These are phyloP conservation scores for Achlya hypogyna DNA, from an alignment of 352 stramenopile genomes.

Conservation along the genomic window DNA sequence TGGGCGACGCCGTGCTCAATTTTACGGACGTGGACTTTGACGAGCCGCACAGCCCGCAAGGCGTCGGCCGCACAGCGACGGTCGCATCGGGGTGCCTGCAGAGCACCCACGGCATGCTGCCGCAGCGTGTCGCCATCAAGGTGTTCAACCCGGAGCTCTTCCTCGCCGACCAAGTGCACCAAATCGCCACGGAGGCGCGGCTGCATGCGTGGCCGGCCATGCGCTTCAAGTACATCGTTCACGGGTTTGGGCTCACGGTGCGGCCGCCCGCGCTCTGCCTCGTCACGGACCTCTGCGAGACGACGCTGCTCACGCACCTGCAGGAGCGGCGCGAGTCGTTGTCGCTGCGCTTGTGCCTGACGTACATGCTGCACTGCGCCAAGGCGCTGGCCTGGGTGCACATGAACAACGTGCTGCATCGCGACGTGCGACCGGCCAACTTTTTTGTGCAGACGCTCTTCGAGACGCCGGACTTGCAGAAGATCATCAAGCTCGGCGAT, in stretches of 20 bases:
- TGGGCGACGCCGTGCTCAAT: neutral
- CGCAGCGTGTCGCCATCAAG: neutral
- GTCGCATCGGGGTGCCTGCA: neutral
- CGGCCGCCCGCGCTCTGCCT: slow-evolving; percentile 61
- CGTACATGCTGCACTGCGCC: slow-evolving; percentile 37
- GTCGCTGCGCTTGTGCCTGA: slow-evolving; percentile 14
- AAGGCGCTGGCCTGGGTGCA: slow-evolving; percentile 39
- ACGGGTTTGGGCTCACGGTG: slow-evolving; percentile 62
- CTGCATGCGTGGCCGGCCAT: neutral
- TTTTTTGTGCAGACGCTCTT: slow-evolving; percentile 35
- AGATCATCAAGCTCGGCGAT: slow-evolving; percentile 40
- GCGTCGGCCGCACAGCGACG: neutral
- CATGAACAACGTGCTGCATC: slow-evolving; percentile 35
- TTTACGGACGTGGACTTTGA: neutral
- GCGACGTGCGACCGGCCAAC: slow-evolving; percentile 37
- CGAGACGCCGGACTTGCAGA: slow-evolving; percentile 19
- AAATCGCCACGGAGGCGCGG: neutral
- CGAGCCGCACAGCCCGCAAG: neutral
- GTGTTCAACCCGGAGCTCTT: neutral
- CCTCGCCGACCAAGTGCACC: neutral
- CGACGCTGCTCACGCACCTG: slow-evolving; percentile 32
- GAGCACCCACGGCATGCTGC: neutral
- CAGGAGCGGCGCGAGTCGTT: slow-evolving; percentile 14
- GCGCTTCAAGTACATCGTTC: neutral
- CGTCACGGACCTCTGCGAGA: slow-evolving; percentile 49